These are phyloP conservation scores for Aureobasidium vineae DNA, from an alignment of 2,329 filamentous ascomycete genomes.

Conservation along the genomic window DNA sequence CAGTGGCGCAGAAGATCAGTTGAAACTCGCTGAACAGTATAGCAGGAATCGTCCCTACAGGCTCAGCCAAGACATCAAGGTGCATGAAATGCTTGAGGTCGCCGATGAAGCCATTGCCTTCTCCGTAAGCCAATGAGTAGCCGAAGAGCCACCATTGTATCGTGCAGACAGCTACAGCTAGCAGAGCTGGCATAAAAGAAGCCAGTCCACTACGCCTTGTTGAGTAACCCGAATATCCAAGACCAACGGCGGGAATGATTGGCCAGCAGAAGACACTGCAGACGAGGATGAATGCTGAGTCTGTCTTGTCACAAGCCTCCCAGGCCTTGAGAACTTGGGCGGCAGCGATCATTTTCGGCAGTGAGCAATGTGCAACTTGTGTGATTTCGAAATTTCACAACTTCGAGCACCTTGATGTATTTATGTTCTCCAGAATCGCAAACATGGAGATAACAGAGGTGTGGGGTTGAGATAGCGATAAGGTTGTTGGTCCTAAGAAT, in stretches of 20 bases:
- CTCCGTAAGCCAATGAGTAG: constrained; percentile 52
- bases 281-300: constrained; percentile 53
- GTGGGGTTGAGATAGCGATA: constrained; percentile 22
- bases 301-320: constrained; percentile 52
- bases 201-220: constrained; percentile 50
- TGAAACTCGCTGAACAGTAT: constrained; percentile 55
- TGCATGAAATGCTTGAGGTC: constrained; percentile 50
- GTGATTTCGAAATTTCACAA: background rate
- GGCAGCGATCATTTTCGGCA: background rate
- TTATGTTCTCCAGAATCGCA: background rate
- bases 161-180: constrained; percentile 50
- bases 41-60: constrained; percentile 52
- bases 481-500: constrained; percentile 6
- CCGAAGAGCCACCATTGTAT: constrained; percentile 54
- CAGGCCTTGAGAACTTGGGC: constrained; percentile 22
- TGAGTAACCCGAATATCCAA: constrained; percentile 53
- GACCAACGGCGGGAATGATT: constrained; percentile 53
- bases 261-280: constrained; percentile 55
- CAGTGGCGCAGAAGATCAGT: constrained; percentile 52
- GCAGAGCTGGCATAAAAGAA: constrained; percentile 51
- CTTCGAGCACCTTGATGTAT: constrained; percentile 12
- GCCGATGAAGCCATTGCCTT: constrained; percentile 48
- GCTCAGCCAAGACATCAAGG: constrained; percentile 47
- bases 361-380: background rate
- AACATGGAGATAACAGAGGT: background rate